Evolutionary conservation across 208 protist genomes (phyloP), one percentile per base, ranked within the genome.

Genomic region (Wallacemonas rigidus): DNA sequence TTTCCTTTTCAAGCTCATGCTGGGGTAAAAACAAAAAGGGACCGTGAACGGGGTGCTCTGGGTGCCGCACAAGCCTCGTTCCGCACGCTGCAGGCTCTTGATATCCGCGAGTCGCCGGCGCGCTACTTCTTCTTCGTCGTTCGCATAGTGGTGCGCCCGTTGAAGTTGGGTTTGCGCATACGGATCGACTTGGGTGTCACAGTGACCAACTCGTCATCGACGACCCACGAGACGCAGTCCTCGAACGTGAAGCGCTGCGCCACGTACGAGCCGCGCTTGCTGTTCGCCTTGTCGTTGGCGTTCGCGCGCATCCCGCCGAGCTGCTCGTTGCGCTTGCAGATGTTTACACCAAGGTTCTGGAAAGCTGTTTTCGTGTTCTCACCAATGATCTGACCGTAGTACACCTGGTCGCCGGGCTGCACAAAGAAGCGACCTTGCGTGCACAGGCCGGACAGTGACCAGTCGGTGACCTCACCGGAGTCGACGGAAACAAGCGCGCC

Each of bases 171-270:
- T 71, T 94, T 92, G 1, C 93, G 90, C 84, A 97, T 96, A 26
- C 93, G 89, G 51, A 97, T 94, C 41, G 91, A 96, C 75, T 96
- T 93, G 58, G 93, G 93, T 26, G 93, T 97, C 35, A 97, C 93
- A 17, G 93, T 97, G 7, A 97, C 91, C 35, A 97, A 79, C 72
- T 97, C 93, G 47, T 96, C 90, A 62, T 93, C 89, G 8, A 87
- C 88, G 26, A 95, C 91, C 91, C 93, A 97, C 14, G 93, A 79
- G 0, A 94, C 79, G 56, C 89, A 95, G 67, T 97, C 93, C 74
- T 97, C 93, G 69, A 97, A 95, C 14, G 63, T 93, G 63, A 74
- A 84, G 54, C 80, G 86, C 40, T 51, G 60, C 0, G 93, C 82
- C n/a, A 57, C 78, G 73, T 90, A 97, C 45, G 72, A 68, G 12